phyloP scores from a whole-genome alignment of 2,329 filamentous ascomycete genomes.

The Fusarium sublunatum region DNA sequence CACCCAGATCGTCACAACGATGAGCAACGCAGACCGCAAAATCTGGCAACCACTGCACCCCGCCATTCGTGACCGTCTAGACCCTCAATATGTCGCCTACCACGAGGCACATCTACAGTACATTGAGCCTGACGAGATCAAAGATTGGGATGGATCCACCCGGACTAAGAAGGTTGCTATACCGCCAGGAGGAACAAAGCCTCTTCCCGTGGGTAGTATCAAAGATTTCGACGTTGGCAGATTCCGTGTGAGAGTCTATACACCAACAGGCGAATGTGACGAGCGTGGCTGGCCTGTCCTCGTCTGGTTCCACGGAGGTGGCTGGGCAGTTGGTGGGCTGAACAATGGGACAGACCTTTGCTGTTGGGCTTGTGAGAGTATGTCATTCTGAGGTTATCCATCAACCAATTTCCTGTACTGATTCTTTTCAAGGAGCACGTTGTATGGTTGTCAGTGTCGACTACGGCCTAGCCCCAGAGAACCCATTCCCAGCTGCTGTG shows the following conservation, averaged over 20 bases:
- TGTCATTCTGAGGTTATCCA: not conserved
- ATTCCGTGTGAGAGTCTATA: constrained; percentile 50
- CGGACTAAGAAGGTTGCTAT: constrained; percentile 43
- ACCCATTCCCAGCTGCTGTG: constrained; percentile 51
- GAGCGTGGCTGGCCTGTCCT: constrained; percentile 51
- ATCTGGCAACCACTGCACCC: constrained; percentile 52
- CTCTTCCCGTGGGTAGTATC: constrained; percentile 46
- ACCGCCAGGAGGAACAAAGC: constrained; percentile 43
- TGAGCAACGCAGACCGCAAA: constrained; percentile 16
- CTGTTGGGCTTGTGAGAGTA: constrained; percentile 48
- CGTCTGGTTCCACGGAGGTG: constrained; percentile 56
- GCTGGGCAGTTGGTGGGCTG: constrained; percentile 53
- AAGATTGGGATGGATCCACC: constrained; percentile 49
- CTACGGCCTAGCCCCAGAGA: constrained; percentile 53
- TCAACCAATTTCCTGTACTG: not conserved
- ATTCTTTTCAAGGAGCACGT: constrained; percentile 32
- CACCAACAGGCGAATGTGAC: constrained; percentile 42
- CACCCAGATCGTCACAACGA: constrained; percentile 6
- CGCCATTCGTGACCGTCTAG: constrained; percentile 47
- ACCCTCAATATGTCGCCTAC: constrained; percentile 54
- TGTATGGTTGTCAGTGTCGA: constrained; percentile 49
- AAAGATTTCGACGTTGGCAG: constrained; percentile 44
- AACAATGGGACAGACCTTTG: constrained; percentile 51
- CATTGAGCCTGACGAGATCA: constrained; percentile 49
- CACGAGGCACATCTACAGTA: constrained; percentile 54